These are phyloP conservation scores for Sporothrix schenckii DNA, from an alignment of 2,329 filamentous ascomycete species.

Conservation along the genomic window DNA sequence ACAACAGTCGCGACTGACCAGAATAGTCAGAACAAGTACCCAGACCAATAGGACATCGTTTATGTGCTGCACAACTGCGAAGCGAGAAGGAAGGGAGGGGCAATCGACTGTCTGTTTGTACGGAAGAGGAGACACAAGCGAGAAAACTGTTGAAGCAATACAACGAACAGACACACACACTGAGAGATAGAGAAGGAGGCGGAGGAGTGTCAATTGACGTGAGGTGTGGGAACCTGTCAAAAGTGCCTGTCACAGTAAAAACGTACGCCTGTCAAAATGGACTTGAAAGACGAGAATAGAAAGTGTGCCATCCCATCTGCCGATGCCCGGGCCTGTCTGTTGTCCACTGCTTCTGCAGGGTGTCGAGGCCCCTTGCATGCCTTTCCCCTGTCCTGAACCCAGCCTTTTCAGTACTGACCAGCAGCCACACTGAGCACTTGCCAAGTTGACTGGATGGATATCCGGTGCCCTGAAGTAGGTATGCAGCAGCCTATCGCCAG, in stretches of 20 bases:
- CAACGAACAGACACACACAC: too few species aligned
- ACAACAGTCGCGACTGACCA: not conserved
- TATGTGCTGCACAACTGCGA: not conserved
- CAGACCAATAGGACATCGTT: not conserved
- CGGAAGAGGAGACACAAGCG: slow-evolving; percentile 13
- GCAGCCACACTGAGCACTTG: not conserved
- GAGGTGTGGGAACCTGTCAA: not conserved
- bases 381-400: slow-evolving; percentile 11
- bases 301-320: not conserved
- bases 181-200: too few species aligned
- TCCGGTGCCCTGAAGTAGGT: not conserved
- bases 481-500: not conserved
- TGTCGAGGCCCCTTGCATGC: slow-evolving; percentile 2
- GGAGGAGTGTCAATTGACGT: not conserved
- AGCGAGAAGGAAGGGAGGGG: not conserved
- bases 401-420: not conserved
- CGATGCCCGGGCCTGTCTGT: not conserved
- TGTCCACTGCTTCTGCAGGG: not conserved
- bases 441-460: not conserved
- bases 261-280: too few species aligned
- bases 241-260: not conserved
- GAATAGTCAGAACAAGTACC: not conserved
- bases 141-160: not conserved
- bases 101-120: not conserved
- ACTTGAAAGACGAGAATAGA: not conserved